Base-by-base conservation (phyloP, 768 basidiomycete genomes). In the Phlebiopsis flavidoalba region DNA sequence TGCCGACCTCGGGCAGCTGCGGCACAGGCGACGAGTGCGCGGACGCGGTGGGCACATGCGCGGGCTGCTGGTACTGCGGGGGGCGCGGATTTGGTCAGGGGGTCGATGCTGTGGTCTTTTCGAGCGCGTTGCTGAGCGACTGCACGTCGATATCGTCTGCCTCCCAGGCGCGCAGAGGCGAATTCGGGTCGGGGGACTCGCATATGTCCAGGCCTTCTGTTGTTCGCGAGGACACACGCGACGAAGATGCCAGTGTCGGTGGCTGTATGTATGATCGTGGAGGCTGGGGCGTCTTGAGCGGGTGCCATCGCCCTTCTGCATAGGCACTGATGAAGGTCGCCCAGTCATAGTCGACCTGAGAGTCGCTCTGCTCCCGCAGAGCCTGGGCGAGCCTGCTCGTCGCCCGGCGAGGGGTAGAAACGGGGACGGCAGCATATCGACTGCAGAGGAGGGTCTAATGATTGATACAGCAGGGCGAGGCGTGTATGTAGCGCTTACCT, bases 301-400 rank as follows among this genome's bases (percentile, higher is more conserved):
- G 90, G 69, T 91, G 89, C 91, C 91, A 94, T 62, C 83, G 79
- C 10, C 92, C 92, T 17, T 78, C 69, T 0, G 89, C 83, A 70
- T 94, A 94, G 0, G 89, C 85, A n/a, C 77, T 73, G 63, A 90
- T 84, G 71, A 93, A 94, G 0, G 83, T 82, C 17, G 80, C 77
- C 92, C 92, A 94, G 69, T 91, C 88, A 63, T 77, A 76, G 51
- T 77, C 76, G 19, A 69, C 69, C 47, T 69, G 67, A 21, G 67
- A 55, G 21, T 65, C 68, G 26, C 46, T 57, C 31, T 61, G 59
- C 31, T 66, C 64, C 22, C 62, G 63, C 17, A 52, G 50, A 17
- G 60, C 63, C 5, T 65, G 67, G 15, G 65, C 55, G n/a, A 64
- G 52, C 45, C n/a, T 12, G 57, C 8, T 68, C 69, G 60, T 66